Base-by-base conservation (phyloP, 352 stramenopile genomes). In the Pythium utonaiense region DNA sequence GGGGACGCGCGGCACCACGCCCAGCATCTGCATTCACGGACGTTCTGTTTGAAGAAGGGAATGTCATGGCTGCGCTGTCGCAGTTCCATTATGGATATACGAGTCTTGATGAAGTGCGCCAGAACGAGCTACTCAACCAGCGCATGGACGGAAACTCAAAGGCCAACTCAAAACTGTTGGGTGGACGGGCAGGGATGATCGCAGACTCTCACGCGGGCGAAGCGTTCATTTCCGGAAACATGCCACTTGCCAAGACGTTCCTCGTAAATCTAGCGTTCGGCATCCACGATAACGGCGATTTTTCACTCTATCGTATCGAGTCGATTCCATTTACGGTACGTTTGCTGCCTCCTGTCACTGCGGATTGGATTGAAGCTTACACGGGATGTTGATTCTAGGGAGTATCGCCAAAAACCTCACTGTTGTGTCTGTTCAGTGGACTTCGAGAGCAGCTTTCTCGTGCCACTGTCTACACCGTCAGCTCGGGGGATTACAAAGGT, bases 401-500 rank as follows among this genome's bases (percentile, higher is more conserved):
- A 17, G 67, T 80, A 53, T 76, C 80, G 8, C 79, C 83, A 14
- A 70, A 75, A 8, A 53, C 88, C 17, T 88, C 79, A 17, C 57
- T 91, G 57, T 50, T 91, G 28, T 68, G 84, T 7, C 61, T 62
- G 25, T 89, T 78, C 44, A 70, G 54, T 24, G 75, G 62, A 0
- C 74, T 93, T 28, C 71, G 70, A 6, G 54, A 77, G 14, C 66
- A 89, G 2, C 73, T 93, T 17, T 44, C 62, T 12, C 62, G 72
- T 53, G 78, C 80, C n/a, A 62, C 72, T 21, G 60, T 93, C 8
- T 79, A 88, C 53, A 77, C 53, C 42, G 68, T 90, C 41, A 77
- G 67, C 51, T 85, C 81, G 13, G 73, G 75, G 1, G 80, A 89
- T 49, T 91, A 79, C 53, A 80, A 80, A 86, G 83, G 83, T 90